phyloP scores from a whole-genome alignment of 2,329 filamentous ascomycete species.

The Parasarocladium wereldwijsianum region DNA sequence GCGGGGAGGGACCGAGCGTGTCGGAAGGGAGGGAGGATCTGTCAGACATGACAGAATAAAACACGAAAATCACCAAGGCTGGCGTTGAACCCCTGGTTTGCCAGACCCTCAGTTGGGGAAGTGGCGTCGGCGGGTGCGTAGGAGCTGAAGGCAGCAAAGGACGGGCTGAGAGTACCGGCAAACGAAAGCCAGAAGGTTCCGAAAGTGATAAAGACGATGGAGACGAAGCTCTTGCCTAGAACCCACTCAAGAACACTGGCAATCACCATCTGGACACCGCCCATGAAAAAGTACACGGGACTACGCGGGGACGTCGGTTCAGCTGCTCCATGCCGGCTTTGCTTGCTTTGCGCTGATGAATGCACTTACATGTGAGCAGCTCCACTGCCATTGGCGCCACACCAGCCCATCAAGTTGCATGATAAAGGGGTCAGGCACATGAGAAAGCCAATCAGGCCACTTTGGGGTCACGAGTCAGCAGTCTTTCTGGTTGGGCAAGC shows the following conservation, averaged over 20 bases:
- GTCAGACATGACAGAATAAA: too few species aligned
- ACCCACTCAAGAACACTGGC: slow-evolving; percentile 40
- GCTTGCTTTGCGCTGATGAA: too few species aligned
- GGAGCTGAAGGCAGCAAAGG: slow-evolving; percentile 32
- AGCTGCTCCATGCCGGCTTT: too few species aligned
- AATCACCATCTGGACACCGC: slow-evolving; percentile 36
- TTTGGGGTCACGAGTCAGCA: slow-evolving; percentile 11
- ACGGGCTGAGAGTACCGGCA: slow-evolving; percentile 37
- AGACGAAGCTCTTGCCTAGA: slow-evolving; percentile 44
- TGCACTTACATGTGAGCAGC: slow-evolving; percentile 31
- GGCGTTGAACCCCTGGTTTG: slow-evolving; percentile 35
- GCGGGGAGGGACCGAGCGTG: too few species aligned
- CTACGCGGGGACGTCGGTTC: too few species aligned
- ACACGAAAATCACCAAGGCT: slow-evolving; percentile 35
- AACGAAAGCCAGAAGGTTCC: slow-evolving; percentile 42
- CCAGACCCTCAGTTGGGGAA: slow-evolving; percentile 25
- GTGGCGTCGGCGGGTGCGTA: slow-evolving; percentile 21
- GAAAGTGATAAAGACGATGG: slow-evolving; percentile 39
- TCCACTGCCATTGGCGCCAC: slow-evolving; percentile 31
- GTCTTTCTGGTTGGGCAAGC: slow-evolving; percentile 2
- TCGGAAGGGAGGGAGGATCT: too few species aligned
- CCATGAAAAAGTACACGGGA: slow-evolving; percentile 34
- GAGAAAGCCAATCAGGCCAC: slow-evolving; percentile 36
- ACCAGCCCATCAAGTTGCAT: slow-evolving; percentile 38
- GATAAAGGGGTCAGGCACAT: slow-evolving; percentile 32